Conservation (phyloP, 345 rosid genomes). For the Odontarrhena argentea region DNA sequence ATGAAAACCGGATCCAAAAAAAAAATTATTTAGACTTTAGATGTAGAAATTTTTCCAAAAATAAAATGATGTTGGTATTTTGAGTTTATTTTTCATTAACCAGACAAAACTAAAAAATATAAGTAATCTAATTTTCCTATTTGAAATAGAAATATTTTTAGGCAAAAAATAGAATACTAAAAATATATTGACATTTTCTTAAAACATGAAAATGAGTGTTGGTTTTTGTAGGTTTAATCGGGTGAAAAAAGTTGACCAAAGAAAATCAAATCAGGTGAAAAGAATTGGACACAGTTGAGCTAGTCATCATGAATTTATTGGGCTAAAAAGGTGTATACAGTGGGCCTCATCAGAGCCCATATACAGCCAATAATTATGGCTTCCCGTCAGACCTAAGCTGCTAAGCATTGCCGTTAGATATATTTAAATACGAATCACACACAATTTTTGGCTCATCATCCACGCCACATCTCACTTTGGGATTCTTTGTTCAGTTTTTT, state of each 20-base stretch:
- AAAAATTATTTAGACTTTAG: background rate
- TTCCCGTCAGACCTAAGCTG: background rate
- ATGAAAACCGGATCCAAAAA: background rate
- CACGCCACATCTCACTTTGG: background rate
- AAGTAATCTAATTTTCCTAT: no score
- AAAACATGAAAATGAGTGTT: no score
- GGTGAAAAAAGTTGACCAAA: no score
- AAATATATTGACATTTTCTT: no score
- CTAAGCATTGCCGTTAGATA: constrained; percentile 11
- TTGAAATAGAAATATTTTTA: no score
- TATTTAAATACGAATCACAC: constrained; percentile 24
- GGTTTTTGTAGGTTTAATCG: no score
- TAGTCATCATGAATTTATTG: background rate
- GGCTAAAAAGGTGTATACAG: background rate
- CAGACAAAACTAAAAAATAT: no score
- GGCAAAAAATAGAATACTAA: no score
- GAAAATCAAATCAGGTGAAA: no score
- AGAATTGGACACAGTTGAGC: no score
- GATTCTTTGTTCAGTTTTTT: background rate
- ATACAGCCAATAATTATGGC: constrained; percentile 4
- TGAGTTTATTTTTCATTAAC: no score
- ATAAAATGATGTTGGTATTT: no score
- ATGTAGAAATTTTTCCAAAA: background rate
- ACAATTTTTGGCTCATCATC: background rate
- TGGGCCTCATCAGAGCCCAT: constrained; percentile 6